A percentile compares a stretch with the other conserved stretches of the same genome.
Evolutionary conservation across 495 filamentous ascomycete genomes (phyloP).

Genomic region (Chaetomium fimeti): DNA sequence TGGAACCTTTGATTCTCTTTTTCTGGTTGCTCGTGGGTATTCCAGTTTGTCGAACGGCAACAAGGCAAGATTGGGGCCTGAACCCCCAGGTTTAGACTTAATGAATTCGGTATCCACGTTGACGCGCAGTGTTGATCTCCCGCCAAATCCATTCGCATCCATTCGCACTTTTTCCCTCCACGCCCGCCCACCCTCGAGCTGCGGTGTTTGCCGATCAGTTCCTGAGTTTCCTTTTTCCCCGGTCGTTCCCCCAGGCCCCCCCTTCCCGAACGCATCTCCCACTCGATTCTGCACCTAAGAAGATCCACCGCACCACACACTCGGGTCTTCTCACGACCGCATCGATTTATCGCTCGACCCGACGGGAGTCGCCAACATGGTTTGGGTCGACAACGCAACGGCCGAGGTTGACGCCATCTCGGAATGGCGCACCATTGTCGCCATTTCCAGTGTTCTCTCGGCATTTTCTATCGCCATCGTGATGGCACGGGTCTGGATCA

Average conservation of each 20-base stretch:
- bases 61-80: background rate
- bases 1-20: background rate
- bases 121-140: conserved; percentile 22
- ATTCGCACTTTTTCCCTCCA: conserved; percentile 12
- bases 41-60: background rate
- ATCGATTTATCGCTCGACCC: background rate
- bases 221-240: background rate
- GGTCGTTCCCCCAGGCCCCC: background rate
- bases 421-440: conserved; percentile 31
- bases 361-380: conserved; percentile 25
- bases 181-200: conserved; percentile 11
- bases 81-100: conserved; percentile 4
- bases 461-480: conserved; percentile 26
- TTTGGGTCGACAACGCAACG: conserved; percentile 33
- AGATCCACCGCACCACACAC: background rate
- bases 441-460: conserved; percentile 29
- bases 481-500: conserved; percentile 28
- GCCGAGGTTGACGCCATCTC: conserved; percentile 32
- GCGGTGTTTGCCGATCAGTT: conserved; percentile 20
- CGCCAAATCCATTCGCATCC: conserved; percentile 12
- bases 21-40: background rate
- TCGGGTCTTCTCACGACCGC: no score
- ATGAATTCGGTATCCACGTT: conserved; percentile 4
- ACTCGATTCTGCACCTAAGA: background rate
- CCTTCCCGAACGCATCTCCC: background rate